phyloP scores from a whole-genome alignment of 176 grass and related monocot genomes.

The Canna indica region DNA sequence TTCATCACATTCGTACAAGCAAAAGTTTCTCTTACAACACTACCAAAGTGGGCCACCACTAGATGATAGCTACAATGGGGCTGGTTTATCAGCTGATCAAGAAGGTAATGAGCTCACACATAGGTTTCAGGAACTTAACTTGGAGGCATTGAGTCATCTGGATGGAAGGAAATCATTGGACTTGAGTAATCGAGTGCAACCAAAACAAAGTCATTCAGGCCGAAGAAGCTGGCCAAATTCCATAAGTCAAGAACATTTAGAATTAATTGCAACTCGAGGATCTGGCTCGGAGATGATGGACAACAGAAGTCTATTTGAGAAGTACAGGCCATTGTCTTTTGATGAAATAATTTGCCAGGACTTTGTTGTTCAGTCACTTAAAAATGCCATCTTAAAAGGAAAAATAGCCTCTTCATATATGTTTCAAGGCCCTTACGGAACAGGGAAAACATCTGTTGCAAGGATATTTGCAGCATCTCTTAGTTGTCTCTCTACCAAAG shows the following conservation, averaged over 20 bases:
- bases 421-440: neutral
- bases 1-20: neutral
- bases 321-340: neutral
- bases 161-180: neutral
- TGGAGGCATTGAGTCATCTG: neutral
- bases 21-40: neutral
- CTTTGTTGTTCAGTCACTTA: neutral
- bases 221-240: too few species aligned
- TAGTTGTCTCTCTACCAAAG: neutral
- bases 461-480: slow-evolving; percentile 6
- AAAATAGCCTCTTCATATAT: neutral
- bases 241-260: neutral
- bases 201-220: neutral
- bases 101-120: neutral
- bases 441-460: neutral
- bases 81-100: neutral
- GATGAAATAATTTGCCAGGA: neutral
- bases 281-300: neutral
- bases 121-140: neutral
- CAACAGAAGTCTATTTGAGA: neutral
- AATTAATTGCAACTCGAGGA: neutral
- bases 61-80: neutral
- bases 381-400: neutral
- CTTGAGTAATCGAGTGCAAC: neutral
- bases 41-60: neutral